phyloP scores from a whole-genome alignment of 108 stramenopile species.

The Skeletonema tropicum region DNA sequence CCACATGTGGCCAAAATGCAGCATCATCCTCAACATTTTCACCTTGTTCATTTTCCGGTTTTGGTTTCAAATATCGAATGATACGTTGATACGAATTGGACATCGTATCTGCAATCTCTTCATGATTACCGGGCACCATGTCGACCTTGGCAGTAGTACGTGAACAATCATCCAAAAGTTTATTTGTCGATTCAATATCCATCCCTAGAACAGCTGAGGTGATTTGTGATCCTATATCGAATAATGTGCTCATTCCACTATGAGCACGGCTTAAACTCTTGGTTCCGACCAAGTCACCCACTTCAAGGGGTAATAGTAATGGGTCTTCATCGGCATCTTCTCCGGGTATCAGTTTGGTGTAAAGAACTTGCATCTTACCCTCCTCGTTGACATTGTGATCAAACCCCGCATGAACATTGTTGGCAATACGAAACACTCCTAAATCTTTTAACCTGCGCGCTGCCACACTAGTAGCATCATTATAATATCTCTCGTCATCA shows the following conservation, averaged over 20 bases:
- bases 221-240: conserved; percentile 46
- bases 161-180: conserved; percentile 42
- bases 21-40: neutral
- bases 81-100: conserved; percentile 49
- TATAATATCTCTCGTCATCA: conserved; percentile 1
- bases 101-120: conserved; percentile 5
- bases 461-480: neutral
- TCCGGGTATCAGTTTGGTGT: conserved; percentile 18
- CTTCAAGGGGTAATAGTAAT: conserved; percentile 29
- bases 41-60: neutral
- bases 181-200: conserved; percentile 22
- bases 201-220: conserved; percentile 47
- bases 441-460: conserved; percentile 13
- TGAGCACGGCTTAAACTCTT: conserved; percentile 25
- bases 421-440: conserved; percentile 43
- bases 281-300: conserved; percentile 31
- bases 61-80: conserved; percentile 47
- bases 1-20: conserved; percentile 43
- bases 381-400: conserved; percentile 43
- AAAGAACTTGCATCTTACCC: conserved; percentile 37
- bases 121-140: neutral
- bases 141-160: neutral
- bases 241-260: conserved; percentile 37
- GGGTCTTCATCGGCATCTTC: neutral
- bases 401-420: conserved; percentile 39